Evolutionary conservation across 1,284 basidiomycete genomes (phyloP).

Genomic region (Exsudoporus floridanus): DNA sequence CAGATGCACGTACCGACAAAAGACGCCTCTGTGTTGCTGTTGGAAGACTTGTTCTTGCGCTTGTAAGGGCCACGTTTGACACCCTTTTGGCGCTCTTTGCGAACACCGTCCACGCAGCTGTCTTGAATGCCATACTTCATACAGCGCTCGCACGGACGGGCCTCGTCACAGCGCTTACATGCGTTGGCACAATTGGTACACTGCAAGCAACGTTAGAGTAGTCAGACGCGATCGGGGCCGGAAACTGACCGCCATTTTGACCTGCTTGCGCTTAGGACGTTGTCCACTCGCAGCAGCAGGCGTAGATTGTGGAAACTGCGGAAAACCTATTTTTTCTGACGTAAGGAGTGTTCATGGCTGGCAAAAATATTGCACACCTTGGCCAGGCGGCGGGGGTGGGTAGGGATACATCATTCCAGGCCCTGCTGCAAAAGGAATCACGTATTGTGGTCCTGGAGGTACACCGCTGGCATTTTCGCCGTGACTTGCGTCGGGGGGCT

Average conservation of each 20-base stretch:
- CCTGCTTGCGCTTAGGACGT: slow-evolving; percentile 76
- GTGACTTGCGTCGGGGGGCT: slow-evolving; percentile 28
- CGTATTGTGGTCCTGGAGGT: slow-evolving; percentile 48
- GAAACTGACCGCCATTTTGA: slow-evolving; percentile 78
- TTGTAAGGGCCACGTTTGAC: slow-evolving; percentile 87
- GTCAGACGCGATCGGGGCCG: neutral
- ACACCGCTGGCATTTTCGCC: slow-evolving; percentile 47
- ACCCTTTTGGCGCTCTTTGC: slow-evolving; percentile 84
- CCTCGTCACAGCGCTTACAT: slow-evolving; percentile 84
- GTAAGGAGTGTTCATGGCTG: slow-evolving; percentile 11
- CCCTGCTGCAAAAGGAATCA: slow-evolving; percentile 50
- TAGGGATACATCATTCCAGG: slow-evolving; percentile 69
- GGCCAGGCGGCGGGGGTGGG: slow-evolving; percentile 40
- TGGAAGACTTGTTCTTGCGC: slow-evolving; percentile 57
- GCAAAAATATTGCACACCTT: slow-evolving; percentile 40
- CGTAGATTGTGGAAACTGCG: slow-evolving; percentile 31
- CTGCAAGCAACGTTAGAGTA: slow-evolving; percentile 21
- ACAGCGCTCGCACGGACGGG: slow-evolving; percentile 77
- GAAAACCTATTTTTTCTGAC: slow-evolving; percentile 36
- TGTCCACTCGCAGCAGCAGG: slow-evolving; percentile 27
- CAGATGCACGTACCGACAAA: slow-evolving; percentile 18
- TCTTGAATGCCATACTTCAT: slow-evolving; percentile 75
- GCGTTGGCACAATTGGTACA: slow-evolving; percentile 85
- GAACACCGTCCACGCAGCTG: slow-evolving; percentile 68
- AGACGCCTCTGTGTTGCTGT: slow-evolving; percentile 18